Conservation (phyloP, 805 yeast genomes). For the Pichia rugopelliculosa region DNA sequence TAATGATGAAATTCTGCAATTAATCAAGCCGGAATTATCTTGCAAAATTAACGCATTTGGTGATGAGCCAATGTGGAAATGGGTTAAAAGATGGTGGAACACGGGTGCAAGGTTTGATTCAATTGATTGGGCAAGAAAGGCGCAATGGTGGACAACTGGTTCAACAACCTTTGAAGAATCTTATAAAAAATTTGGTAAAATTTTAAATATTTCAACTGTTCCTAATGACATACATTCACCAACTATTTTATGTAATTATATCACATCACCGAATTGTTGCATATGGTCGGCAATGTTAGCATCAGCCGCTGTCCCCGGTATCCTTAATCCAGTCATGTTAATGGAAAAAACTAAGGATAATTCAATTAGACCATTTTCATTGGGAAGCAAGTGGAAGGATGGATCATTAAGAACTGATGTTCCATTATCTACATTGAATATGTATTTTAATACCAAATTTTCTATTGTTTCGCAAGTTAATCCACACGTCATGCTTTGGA, state of each 20-base stretch:
- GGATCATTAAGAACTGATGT: constrained; percentile 75
- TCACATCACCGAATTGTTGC: constrained; percentile 72
- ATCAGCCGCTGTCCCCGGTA: constrained; percentile 79
- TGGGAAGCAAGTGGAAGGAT: constrained; percentile 73
- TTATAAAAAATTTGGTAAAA: constrained; percentile 58
- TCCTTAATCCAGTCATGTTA: constrained; percentile 68
- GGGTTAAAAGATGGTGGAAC: constrained; percentile 58
- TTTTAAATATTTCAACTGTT: constrained; percentile 66
- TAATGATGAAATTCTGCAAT: constrained; percentile 50
- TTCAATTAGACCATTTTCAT: constrained; percentile 54
- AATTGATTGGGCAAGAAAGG: constrained; percentile 62
- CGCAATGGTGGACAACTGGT: constrained; percentile 65
- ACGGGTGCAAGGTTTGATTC: constrained; percentile 80
- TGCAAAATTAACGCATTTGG: constrained; percentile 61
- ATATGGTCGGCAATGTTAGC: constrained; percentile 77
- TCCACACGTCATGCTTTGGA: constrained; percentile 72
- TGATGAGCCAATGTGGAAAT: constrained; percentile 46
- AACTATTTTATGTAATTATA: constrained; percentile 65
- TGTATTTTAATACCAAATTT: constrained; percentile 69
- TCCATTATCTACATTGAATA: constrained; percentile 65
- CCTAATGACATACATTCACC: constrained; percentile 82
- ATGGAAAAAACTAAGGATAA: constrained; percentile 45
- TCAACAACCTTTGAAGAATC: constrained; percentile 68
- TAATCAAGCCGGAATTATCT: constrained; percentile 57
- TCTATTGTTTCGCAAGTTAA: constrained; percentile 76